Percentiles rank a stretch among this genome's conserved stretches.
Evolutionary conservation across 1,139 yeast genomes (phyloP).

Genomic region (Yamadazyma taylorii): DNA sequence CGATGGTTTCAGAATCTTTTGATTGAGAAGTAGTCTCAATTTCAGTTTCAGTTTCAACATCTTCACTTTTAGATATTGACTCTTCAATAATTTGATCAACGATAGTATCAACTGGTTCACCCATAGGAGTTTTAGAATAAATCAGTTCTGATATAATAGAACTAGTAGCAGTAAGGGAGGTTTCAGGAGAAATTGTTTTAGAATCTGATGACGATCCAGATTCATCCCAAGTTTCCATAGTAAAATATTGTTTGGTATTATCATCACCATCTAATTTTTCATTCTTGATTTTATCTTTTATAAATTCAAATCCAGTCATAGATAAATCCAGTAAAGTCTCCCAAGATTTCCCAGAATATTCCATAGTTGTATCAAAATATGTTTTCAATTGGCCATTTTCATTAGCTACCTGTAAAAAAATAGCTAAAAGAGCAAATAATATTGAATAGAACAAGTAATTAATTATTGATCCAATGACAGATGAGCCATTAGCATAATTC

Average conservation of each 20-base stretch:
- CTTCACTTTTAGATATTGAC: constrained; percentile 15
- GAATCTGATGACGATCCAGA: constrained; percentile 3
- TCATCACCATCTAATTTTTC: constrained; percentile 33
- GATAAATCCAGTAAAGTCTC: constrained; percentile 26
- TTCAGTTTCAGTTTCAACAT: constrained; percentile 15
- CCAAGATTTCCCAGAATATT: constrained; percentile 23
- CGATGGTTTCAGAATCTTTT: constrained; percentile 12
- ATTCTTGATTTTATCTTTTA: constrained; percentile 42
- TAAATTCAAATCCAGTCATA: constrained; percentile 29
- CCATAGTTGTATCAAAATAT: constrained; percentile 14
- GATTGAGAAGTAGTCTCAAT: constrained; percentile 10
- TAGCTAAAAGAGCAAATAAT: constrained; percentile 45
- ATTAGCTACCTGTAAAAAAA: constrained; percentile 42
- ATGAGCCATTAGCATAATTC: constrained; percentile 45
- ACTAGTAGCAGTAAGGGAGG: neutral
- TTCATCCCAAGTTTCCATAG: constrained; percentile 28
- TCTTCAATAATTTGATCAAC: constrained; percentile 16
- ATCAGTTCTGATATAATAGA: neutral
- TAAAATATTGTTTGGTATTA: constrained; percentile 24
- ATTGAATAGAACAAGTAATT: constrained; percentile 43
- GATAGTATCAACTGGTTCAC: constrained; percentile 9
- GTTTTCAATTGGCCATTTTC: constrained; percentile 39
- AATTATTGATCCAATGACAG: constrained; percentile 42
- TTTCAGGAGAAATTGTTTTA: constrained; percentile 2
- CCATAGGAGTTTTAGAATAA: constrained; percentile 6